Base-by-base conservation (phyloP, 192 early-diverging fungal species). In the Piromyces finnis region DNA sequence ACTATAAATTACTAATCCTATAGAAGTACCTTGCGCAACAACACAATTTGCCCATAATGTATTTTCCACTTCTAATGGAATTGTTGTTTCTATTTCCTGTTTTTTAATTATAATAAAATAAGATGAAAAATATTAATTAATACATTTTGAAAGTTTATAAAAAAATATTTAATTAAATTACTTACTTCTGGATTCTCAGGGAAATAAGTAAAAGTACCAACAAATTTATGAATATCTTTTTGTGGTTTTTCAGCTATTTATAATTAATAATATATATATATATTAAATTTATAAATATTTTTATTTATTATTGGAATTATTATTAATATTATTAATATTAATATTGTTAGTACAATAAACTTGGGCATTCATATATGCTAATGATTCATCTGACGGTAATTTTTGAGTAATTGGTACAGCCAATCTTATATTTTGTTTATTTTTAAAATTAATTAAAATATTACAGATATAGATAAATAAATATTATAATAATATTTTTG, bases 11-110 rank as follows among this genome's bases (percentile, higher is more conserved):
- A 97, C 92, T 82, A 95, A 91, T 18, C 93, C 95, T 78, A 95
- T 87, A 3, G 92, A 94, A 29, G 92, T 88, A 17, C 94, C 97
- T 37, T 95, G 97, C 1, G 95, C 97, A 79, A 97, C 84, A 30
- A 96, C 94, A 11, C 95, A 97, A 84, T 98, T 98, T 77, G 91
- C 92, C 97, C 97, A 98, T 37, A 98, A 83, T 4, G 93, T 96
- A 85, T 98, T 97, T 82, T 98, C 97, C 2, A 91, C 93, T 37
- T 87, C 89, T 68, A 98, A 85, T 14, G 95, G 84, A 78, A 51
- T 51, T 5, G 41, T 51, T 22, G 41, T 51, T 22, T 95, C 93
- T 30, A 88, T 85, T 77, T 88, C 87, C n/a, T 82, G 81, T 28
- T 79, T 81, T 83, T 86, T 82, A 0, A 41, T 27, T 9, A 29